Conservation (phyloP, 1,139 yeast genomes). For the Pichia sp. region DNA sequence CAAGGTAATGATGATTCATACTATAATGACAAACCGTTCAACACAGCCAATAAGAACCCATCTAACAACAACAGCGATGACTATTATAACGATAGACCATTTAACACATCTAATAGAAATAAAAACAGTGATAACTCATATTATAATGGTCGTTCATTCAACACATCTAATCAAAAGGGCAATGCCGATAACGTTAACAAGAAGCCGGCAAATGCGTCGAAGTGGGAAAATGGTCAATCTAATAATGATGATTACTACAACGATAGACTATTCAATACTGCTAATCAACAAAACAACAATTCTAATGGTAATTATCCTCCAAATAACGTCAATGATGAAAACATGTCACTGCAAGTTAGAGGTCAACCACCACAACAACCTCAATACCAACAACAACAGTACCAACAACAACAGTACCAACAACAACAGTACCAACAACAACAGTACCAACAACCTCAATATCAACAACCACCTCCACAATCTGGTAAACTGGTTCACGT, state of each 20-base stretch:
- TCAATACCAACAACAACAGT: too few relatives aligned
- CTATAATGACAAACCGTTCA: constrained; percentile 4
- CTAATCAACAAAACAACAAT: too few relatives aligned
- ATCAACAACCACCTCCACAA: too few relatives aligned
- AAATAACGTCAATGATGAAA: too few relatives aligned
- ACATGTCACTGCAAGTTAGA: too few relatives aligned
- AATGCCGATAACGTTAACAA: neutral
- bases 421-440: too few relatives aligned
- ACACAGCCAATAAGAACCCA: neutral
- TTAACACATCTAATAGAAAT: constrained; percentile 1
- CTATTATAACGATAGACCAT: neutral
- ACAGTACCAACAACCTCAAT: neutral
- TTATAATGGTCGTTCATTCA: neutral
- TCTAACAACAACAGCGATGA: neutral
- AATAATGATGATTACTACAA: neutral
- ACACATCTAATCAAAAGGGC: neutral
- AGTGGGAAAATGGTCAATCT: too few relatives aligned
- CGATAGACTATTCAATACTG: neutral
- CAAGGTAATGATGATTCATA: neutral
- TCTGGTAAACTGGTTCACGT: neutral
- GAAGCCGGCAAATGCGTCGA: too few relatives aligned
- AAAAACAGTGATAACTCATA: neutral
- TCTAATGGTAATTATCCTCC: too few relatives aligned
- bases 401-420: too few relatives aligned
- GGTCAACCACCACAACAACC: too few relatives aligned